phyloP scores from a whole-genome alignment of 2,329 filamentous ascomycete genomes.

The Beauveria scarabaeidicola region DNA sequence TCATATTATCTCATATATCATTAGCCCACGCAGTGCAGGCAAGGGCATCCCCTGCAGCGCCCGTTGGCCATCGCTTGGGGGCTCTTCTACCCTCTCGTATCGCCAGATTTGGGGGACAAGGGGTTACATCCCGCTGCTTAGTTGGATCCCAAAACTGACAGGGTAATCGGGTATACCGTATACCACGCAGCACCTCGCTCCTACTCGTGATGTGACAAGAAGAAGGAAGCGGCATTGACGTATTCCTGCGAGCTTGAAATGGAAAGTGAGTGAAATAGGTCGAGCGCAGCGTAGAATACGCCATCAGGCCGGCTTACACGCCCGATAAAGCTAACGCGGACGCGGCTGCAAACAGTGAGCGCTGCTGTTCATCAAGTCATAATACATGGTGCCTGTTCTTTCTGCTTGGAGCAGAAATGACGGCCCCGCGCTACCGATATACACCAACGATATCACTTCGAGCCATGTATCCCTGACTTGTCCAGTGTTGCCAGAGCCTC shows the following conservation, averaged over 20 bases:
- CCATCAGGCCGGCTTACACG: neutral
- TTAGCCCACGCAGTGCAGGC: neutral
- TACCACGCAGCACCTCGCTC: neutral
- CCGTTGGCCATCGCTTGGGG: neutral
- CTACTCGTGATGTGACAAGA: neutral
- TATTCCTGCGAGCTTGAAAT: neutral
- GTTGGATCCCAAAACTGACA: neutral
- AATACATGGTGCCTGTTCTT: too few relatives aligned
- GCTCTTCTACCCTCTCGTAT: neutral
- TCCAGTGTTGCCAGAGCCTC: neutral
- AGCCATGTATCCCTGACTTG: neutral
- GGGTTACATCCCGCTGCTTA: slow-evolving; percentile 3
- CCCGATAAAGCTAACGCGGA: neutral
- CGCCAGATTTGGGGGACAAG: neutral
- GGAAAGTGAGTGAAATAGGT: neutral
- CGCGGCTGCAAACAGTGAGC: neutral
- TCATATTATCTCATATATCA: too few relatives aligned
- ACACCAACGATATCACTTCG: neutral
- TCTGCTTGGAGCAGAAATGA: neutral
- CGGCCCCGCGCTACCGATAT: neutral
- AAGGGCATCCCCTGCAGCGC: neutral
- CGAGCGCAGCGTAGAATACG: neutral
- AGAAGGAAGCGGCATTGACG: neutral
- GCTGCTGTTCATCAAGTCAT: neutral
- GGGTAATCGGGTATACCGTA: neutral